phyloP scores from a whole-genome alignment of 83 land plant species.

The Diphasiastrum complanatum region DNA sequence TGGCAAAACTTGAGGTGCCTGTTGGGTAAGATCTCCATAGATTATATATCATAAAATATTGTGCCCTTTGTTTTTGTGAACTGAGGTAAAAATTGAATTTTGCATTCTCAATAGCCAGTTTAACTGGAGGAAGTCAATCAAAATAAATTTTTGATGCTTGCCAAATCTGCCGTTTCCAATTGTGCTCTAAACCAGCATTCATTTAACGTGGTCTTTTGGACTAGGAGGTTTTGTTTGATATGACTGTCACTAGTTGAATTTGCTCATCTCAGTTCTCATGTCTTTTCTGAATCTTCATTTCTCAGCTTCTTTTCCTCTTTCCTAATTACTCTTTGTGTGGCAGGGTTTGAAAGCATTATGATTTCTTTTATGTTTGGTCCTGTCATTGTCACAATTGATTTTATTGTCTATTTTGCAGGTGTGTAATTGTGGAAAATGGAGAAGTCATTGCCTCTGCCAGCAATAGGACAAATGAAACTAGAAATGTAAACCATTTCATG shows the following conservation, averaged over 20 bases:
- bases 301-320: too few relatives aligned
- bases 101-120: too few relatives aligned
- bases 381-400: too few relatives aligned
- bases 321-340: neutral
- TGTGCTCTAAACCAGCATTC: too few relatives aligned
- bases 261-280: too few relatives aligned
- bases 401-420: slow-evolving; percentile 29
- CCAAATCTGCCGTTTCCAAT: too few relatives aligned
- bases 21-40: slow-evolving; percentile 44
- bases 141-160: too few relatives aligned
- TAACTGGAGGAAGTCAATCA: too few relatives aligned
- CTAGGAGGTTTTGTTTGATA: too few relatives aligned
- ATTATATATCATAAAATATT: neutral
- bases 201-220: too few relatives aligned
- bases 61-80: neutral
- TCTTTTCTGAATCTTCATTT: too few relatives aligned
- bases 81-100: neutral
- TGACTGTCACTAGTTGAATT: too few relatives aligned
- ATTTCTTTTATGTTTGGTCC: neutral
- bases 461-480: slow-evolving; percentile 73
- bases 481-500: slow-evolving; percentile 48
- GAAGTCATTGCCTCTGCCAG: slow-evolving; percentile 67
- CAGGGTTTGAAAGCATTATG: neutral
- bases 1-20: slow-evolving; percentile 65
- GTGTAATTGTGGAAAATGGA: slow-evolving; percentile 76